phyloP scores from a whole-genome alignment of 495 filamentous ascomycete genomes.

The Neurospora tetraspora region DNA sequence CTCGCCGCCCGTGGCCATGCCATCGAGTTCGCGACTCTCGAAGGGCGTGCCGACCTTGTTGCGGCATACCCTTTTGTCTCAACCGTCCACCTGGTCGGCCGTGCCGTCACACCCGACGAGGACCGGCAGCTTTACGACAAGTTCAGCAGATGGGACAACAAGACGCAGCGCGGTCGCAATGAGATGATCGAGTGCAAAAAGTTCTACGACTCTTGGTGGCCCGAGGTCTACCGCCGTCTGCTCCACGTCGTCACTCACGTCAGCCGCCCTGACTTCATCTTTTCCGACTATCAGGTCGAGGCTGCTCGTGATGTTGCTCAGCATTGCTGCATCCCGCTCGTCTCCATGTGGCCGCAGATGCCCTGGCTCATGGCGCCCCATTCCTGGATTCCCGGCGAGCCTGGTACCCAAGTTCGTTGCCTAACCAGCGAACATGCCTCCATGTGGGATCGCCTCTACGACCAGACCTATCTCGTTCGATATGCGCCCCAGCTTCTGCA shows the following conservation, averaged over 20 bases:
- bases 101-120: conserved; percentile 7
- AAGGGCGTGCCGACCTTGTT: conserved; percentile 26
- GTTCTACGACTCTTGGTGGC: conserved; percentile 30
- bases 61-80: conserved; percentile 19
- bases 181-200: conserved; percentile 22
- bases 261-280: conserved; percentile 22
- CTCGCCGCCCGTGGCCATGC: conserved; percentile 26
- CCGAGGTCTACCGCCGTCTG: conserved; percentile 23
- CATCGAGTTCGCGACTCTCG: conserved; percentile 29
- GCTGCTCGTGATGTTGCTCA: conserved; percentile 25
- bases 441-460: conserved; percentile 22
- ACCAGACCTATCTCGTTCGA: conserved; percentile 17
- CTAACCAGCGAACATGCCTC: conserved; percentile 27
- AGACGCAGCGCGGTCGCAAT: conserved; percentile 14
- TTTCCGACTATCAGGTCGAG: conserved; percentile 31
- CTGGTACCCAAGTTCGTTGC: conserved; percentile 27
- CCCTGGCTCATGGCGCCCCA: conserved; percentile 25
- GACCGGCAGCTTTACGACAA: conserved; percentile 20
- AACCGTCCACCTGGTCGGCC: conserved; percentile 11
- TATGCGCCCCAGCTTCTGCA: conserved; percentile 15
- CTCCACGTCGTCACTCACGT: conserved; percentile 11
- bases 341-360: conserved; percentile 29
- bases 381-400: conserved; percentile 29
- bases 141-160: conserved; percentile 21
- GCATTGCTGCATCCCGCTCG: conserved; percentile 25